Base-by-base conservation (phyloP, 352 stramenopile species). In the Globisporangium middletonii region DNA sequence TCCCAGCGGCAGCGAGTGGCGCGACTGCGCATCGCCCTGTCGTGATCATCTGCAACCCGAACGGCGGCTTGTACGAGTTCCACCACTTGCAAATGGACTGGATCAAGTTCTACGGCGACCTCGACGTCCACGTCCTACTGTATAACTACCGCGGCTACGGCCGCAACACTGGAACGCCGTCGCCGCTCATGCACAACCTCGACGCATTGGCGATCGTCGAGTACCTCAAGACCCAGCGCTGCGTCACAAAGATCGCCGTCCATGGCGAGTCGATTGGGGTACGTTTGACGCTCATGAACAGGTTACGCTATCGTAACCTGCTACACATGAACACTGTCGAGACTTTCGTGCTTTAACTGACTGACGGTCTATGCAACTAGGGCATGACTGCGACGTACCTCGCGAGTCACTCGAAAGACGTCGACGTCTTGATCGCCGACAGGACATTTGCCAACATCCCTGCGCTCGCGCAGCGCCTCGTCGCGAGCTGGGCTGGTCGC, bases 141-240 rank as follows among this genome's bases (percentile, higher is more conserved):
- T 95, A 84, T 62, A 95, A 95, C 64, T 95, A 95, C 55, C 83
- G 86, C 13, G 86, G 86, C 11, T 95, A 95, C 60, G 86, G 86
- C 16, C 79, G 83, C 7, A 89, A 79, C 55, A 67, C 71, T 44
- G 83, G 83, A 12, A 70, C 65, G 18, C 83, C 83, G 6, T 88
- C 77, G 1, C 83, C 83, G 19, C 49, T 53, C 28, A 65, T 73
- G 41, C 72, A 93, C 59, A 91, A 90, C 37, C 55, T 78, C 15
- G 83, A 93, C 55, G 79, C 65, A 4, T 35, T 92, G n/a, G 83
- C 83, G 5, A 83, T 95, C 51, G 73, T 92, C 30, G 67, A 81
- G 16, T 91, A 86, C 51, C 57, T 95, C 28, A 83, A 82, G 61
- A 65, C 27, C 4, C 64, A 83, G 38, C 74, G 80, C 42, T 60